Conservation (phyloP, 1,284 basidiomycete genomes). For the Neotropicomus parvogracilis region DNA sequence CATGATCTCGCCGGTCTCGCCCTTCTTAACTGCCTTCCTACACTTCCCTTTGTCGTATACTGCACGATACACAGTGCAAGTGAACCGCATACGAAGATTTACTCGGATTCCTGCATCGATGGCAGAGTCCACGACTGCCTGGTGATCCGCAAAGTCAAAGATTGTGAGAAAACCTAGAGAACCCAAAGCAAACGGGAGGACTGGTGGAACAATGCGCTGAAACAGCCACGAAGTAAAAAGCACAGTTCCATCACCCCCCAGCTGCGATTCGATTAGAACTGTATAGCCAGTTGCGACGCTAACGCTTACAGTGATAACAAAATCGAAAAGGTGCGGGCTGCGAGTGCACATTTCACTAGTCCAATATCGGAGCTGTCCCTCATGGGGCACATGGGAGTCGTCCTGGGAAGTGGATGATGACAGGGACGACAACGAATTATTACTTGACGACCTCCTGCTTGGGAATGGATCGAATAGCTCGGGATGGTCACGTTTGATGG, state of each 20-base stretch:
- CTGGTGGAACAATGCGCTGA: slow-evolving; percentile 95
- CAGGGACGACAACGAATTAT: slow-evolving; percentile 52
- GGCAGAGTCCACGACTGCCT: slow-evolving; percentile 83
- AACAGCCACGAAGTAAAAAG: slow-evolving; percentile 99
- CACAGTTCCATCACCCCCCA: slow-evolving; percentile 97
- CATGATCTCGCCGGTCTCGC: slow-evolving; percentile 89
- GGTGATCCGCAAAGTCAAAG: slow-evolving; percentile 91
- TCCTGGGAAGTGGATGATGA: slow-evolving; percentile 41
- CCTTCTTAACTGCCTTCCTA: slow-evolving; percentile 85
- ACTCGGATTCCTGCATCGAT: slow-evolving; percentile 95
- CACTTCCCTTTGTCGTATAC: slow-evolving; percentile 68
- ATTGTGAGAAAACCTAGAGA: slow-evolving; percentile 98
- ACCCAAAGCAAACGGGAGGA: slow-evolving; percentile 96
- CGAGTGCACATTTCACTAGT: slow-evolving; percentile 93
- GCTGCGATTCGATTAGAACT: slow-evolving; percentile 42
- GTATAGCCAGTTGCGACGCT: slow-evolving; percentile 3
- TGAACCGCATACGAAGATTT: slow-evolving; percentile 98
- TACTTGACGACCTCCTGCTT: slow-evolving; percentile 68
- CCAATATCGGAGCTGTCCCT: slow-evolving; percentile 97
- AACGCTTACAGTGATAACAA: slow-evolving; percentile 86
- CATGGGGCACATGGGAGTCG: slow-evolving; percentile 43
- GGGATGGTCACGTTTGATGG: slow-evolving; percentile 83
- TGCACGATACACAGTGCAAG: slow-evolving; percentile 95
- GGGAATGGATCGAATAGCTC: slow-evolving; percentile 82
- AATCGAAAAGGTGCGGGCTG: slow-evolving; percentile 93